Base-by-base conservation (phyloP, 2,329 filamentous ascomycete genomes). In the Ophiocordyceps australis region DNA sequence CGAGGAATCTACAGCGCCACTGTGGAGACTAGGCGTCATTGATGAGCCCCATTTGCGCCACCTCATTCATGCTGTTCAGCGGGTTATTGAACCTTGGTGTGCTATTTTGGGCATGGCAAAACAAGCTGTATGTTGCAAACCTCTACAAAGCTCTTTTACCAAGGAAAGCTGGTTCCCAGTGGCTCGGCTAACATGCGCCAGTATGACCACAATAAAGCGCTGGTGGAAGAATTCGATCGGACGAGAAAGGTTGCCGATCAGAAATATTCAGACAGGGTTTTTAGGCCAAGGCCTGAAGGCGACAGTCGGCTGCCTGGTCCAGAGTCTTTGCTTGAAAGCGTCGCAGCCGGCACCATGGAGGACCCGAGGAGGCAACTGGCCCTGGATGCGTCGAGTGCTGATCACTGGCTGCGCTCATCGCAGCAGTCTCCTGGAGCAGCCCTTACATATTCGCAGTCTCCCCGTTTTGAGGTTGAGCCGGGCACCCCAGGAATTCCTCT, bases 1-100 rank as follows among this genome's bases (percentile, higher is more conserved):
- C 3, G 40, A 46, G 4, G 39, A 44, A 14, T 52, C 47, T 11
- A 53, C 50, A 2, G 50, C 47, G 7, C 50, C 52, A 5, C 35
- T 50, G 3, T 49, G 47, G 41, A 38, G 43, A 17, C 38, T 42
- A 14, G 42, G 43, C 6, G 32, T 39, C 2, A 41, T 45, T 3
- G 41, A 45, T 26, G 47, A 51, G 15, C 29, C 35, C 2, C 39
- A 46, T 14, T 39, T 55, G 11, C 38, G 41, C 5, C 34, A 32
- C 4, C 34, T 54, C 13, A 44, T 55, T 17, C 34, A 45, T 22
- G 41, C 39, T 10, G 42, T 52, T 6, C 36, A 54, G 29, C 39
- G 36, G 18, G 38, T 52, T 7, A 44, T 45, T 10, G 38, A 47
- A 20, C 43, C 47, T 3, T 48, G 49, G 40, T 39, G 37, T 17